A percentile compares a stretch with the other conserved stretches of the same genome.
Conservation (phyloP, 768 basidiomycete species). For the Lentinula guzmanii region DNA sequence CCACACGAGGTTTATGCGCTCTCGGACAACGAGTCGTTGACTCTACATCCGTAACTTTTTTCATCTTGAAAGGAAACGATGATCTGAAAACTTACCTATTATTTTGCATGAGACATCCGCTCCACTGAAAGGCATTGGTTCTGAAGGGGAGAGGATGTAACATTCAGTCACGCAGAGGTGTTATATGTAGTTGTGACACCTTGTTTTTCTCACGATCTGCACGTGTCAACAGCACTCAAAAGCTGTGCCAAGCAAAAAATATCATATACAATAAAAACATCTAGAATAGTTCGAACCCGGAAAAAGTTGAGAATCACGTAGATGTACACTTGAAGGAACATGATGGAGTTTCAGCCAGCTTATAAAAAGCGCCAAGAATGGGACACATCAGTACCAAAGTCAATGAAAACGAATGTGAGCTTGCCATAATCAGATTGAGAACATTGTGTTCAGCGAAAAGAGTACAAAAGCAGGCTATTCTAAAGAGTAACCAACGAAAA, state of each 20-base stretch:
- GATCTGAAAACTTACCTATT: background rate
- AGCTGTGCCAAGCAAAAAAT: too few relatives aligned
- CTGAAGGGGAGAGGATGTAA: too few relatives aligned
- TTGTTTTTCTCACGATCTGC: too few relatives aligned
- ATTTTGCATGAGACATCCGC: background rate
- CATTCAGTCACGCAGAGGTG: too few relatives aligned
- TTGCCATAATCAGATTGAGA: constrained; percentile 1
- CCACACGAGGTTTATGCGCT: constrained; percentile 10
- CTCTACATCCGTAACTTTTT: constrained; percentile 1
- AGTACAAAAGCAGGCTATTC: background rate
- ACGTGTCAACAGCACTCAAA: too few relatives aligned
- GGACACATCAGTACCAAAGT: background rate
- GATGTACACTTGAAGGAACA: background rate
- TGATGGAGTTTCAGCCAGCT: too few relatives aligned
- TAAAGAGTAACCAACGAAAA: background rate
- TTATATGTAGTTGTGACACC: too few relatives aligned
- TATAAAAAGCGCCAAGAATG: background rate
- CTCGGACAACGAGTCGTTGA: constrained; percentile 4
- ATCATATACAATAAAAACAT: too few relatives aligned
- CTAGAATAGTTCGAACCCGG: background rate
- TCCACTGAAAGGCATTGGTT: too few relatives aligned
- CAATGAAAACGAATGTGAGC: constrained; percentile 3
- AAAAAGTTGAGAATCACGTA: background rate
- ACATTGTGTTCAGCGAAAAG: background rate
- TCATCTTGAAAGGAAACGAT: background rate